Percentiles rank a stretch among this genome's conserved stretches.
phyloP scores from a whole-genome alignment of 805 yeast genomes.

The Saturnispora halmiae region DNA sequence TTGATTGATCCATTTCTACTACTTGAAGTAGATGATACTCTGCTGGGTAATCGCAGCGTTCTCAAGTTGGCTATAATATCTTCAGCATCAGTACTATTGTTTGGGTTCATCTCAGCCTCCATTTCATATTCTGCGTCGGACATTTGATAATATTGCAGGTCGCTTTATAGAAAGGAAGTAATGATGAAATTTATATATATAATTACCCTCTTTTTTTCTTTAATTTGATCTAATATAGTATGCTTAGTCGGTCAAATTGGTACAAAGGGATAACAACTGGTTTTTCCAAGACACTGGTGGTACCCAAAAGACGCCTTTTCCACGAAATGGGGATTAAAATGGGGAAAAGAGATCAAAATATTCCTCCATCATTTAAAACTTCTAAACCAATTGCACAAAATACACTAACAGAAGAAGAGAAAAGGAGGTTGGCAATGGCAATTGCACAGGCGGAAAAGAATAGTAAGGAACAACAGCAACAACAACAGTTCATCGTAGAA shows the following conservation, averaged over 20 bases:
- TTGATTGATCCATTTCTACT: conserved; percentile 5
- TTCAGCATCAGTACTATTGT: conserved; percentile 2
- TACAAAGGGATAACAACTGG: too few relatives aligned
- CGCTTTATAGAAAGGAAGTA: neutral
- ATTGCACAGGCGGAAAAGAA: conserved; percentile 5
- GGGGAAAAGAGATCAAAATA: conserved; percentile 2
- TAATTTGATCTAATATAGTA: too few relatives aligned
- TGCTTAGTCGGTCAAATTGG: too few relatives aligned
- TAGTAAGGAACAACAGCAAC: conserved; percentile 1
- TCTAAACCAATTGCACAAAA: conserved; percentile 17
- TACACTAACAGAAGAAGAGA: conserved; percentile 10
- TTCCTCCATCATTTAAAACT: conserved; percentile 18
- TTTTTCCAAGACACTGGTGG: too few relatives aligned
- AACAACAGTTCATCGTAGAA: conserved; percentile 7
- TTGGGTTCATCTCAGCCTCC: conserved; percentile 6
- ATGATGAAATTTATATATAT: neutral
- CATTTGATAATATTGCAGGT: neutral
- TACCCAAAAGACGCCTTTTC: neutral
- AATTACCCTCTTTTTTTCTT: too few relatives aligned
- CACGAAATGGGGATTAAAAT: neutral
- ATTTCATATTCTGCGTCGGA: neutral
- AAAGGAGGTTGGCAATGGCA: conserved; percentile 6
- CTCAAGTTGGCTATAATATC: conserved; percentile 5
- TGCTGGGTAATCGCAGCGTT: conserved; percentile 6
- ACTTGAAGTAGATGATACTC: conserved; percentile 6